phyloP scores from a whole-genome alignment of 306 rosid genomes.

The Rosa lucieae region DNA sequence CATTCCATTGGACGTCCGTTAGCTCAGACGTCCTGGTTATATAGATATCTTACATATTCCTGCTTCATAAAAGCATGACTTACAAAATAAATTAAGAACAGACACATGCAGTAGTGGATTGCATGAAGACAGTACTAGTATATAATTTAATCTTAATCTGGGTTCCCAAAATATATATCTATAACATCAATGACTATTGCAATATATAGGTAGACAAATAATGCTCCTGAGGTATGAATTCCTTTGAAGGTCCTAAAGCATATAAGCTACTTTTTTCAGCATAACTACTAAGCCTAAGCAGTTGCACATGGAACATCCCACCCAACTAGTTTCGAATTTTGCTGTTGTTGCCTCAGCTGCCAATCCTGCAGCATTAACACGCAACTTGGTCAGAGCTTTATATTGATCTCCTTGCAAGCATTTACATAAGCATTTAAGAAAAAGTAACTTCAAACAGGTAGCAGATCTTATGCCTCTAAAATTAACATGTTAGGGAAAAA shows the following conservation, averaged over 20 bases:
- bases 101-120: not conserved
- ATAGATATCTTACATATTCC: not conserved
- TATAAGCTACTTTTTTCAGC: not conserved
- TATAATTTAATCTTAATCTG: not conserved
- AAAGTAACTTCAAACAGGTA: not conserved
- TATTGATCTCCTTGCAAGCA: not conserved
- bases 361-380: conserved; percentile 37
- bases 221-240: not conserved
- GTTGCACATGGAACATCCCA: conserved; percentile 43
- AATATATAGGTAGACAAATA: not conserved
- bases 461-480: not conserved
- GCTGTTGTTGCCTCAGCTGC: conserved; percentile 31
- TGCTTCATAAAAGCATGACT: not conserved
- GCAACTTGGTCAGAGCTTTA: conserved; percentile 6
- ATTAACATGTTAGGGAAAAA: not conserved
- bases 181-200: not conserved
- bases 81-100: not conserved
- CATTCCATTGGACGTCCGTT: too few species aligned
- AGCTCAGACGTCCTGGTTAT: too few species aligned
- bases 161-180: conserved; percentile 16
- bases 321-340: conserved; percentile 22
- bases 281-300: conserved; percentile 21
- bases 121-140: not conserved
- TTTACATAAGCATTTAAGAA: not conserved
- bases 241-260: conserved; percentile 12